These are phyloP conservation scores for Alternaria brassicicola DNA, from an alignment of 2,329 filamentous ascomycete genomes.

Conservation along the genomic window DNA sequence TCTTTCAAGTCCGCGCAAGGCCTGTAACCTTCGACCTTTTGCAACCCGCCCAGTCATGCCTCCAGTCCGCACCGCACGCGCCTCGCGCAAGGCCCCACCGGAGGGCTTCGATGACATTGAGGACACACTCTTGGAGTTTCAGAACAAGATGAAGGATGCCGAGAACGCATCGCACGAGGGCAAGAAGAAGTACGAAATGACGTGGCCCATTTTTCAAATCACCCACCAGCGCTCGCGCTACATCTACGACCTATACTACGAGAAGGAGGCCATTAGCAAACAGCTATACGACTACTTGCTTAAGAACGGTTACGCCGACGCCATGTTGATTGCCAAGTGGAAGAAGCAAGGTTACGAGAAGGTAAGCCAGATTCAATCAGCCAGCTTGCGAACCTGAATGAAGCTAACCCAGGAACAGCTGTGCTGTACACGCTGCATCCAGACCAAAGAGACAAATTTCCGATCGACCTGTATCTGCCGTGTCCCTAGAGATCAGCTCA, in stretches of 20 bases:
- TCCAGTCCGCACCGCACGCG: conserved; percentile 70
- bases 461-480: conserved; percentile 97
- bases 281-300: conserved; percentile 93
- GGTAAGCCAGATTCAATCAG: conserved; percentile 56
- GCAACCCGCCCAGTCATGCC: conserved; percentile 64
- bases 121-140: conserved; percentile 82
- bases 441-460: conserved; percentile 99
- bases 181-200: conserved; percentile 86
- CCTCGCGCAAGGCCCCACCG: conserved; percentile 80
- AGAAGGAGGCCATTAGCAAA: conserved; percentile 94
- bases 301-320: conserved; percentile 95
- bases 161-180: conserved; percentile 82
- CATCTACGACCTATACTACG: conserved; percentile 97
- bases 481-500: conserved; percentile 86
- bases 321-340: conserved; percentile 97
- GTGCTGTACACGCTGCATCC: conserved; percentile 93
- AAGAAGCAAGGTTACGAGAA: conserved; percentile 99
- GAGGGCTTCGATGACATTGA: conserved; percentile 89
- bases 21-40: background rate
- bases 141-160: conserved; percentile 93
- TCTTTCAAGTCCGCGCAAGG: background rate
- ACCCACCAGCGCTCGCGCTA: conserved; percentile 90
- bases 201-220: conserved; percentile 98
- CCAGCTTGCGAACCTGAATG: background rate
- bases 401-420: conserved; percentile 59